Base-by-base conservation (phyloP, 805 yeast genomes). In the Candida rishiriensis region DNA sequence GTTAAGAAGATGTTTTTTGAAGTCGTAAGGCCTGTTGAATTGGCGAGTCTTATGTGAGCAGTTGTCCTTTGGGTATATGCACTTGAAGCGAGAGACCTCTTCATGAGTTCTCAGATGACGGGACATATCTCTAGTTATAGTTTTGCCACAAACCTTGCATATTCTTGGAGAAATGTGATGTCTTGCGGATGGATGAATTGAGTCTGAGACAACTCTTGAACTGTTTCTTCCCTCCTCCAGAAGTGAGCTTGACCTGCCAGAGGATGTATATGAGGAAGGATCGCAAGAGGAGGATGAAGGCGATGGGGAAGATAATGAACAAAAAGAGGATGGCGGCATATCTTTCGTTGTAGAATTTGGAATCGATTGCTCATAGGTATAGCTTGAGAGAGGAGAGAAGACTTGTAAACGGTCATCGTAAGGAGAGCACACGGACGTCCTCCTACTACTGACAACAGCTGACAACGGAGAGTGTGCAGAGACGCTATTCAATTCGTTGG, bases 21-120 rank as follows among this genome's bases (percentile, higher is more conserved):
- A 79, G 57, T 81, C 88, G 57, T 81, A 81, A 6, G 83, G 84
- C 39, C 88, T 66, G 61, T 81, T 81, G 65, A 81, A 81, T 53
- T 69, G 76, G 28, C 85, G 81, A 12, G 80, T 70, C 53, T 73
- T 78, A 57, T 81, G 86, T 3, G 71, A 62, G 55, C 87, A 81
- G 37, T 63, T 61, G n/a, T 64, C 64, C 39, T 72, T 66, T 9
- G 85, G 85, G 52, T 71, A 81, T 14, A 76, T 69, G 57, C 88
- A 81, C 31, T 61, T 69, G 57, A 81, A 81, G 32, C 85, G 63
- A 7, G 83, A 70, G 14, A 71, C 75, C 10, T 66, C 61, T 54
- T 78, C 79, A 60, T 81, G 87, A 1, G 81, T 81, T 47, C 86
- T 61, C 67, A 78, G 63, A 57, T 81, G 88, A 34, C 87, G 63